Percentiles rank a stretch among this genome's conserved stretches.
Conservation (phyloP, 2,329 filamentous ascomycete species). For the Corinectria fuckeliana region DNA sequence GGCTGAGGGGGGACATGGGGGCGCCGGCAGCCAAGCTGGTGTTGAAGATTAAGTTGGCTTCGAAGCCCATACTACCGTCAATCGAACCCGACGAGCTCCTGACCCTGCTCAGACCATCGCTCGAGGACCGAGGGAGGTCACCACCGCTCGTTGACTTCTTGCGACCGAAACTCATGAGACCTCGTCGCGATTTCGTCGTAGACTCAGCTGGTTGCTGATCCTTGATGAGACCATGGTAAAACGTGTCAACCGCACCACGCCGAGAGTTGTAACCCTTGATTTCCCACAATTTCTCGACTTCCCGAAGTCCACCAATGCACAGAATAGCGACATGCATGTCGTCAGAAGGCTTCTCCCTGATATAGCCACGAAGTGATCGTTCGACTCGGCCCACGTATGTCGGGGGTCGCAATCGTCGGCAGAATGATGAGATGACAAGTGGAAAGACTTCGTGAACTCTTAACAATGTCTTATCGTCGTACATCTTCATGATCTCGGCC, state of each 20-base stretch:
- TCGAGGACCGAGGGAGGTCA: constrained; percentile 35
- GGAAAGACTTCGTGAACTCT: constrained; percentile 71
- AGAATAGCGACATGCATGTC: constrained; percentile 68
- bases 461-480: constrained; percentile 67
- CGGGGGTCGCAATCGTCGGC: constrained; percentile 65
- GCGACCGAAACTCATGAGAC: constrained; percentile 60
- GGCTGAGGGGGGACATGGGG: constrained; percentile 63
- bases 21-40: constrained; percentile 67
- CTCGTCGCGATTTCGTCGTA: constrained; percentile 57
- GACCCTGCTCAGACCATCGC: constrained; percentile 32
- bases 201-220: constrained; percentile 46
- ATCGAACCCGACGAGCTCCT: constrained; percentile 41
- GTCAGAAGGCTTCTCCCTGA: constrained; percentile 67
- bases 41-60: constrained; percentile 58
- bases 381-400: constrained; percentile 70
- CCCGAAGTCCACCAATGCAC: constrained; percentile 65
- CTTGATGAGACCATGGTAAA: constrained; percentile 61
- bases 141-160: constrained; percentile 59
- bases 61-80: constrained; percentile 40
- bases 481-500: constrained; percentile 66
- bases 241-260: constrained; percentile 64
- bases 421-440: constrained; percentile 68
- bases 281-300: constrained; percentile 70
- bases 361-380: constrained; percentile 66
- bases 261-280: constrained; percentile 70